Evolutionary conservation across 495 filamentous ascomycete genomes (phyloP).

Genomic region (Cudoniella acicularis): DNA sequence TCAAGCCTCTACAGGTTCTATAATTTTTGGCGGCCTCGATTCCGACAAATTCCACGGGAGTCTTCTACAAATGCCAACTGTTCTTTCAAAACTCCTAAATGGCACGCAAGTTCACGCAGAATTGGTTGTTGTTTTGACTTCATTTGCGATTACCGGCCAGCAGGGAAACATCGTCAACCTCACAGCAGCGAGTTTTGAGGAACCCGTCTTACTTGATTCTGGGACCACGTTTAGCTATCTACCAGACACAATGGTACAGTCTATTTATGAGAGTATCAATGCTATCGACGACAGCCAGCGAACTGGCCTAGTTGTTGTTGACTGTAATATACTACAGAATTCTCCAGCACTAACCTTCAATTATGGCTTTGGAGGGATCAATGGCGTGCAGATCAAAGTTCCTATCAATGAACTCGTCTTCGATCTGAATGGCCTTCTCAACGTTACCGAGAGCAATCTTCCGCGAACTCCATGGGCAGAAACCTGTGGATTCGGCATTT

Average conservation of each 20-base stretch:
- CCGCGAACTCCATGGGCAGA: conserved; percentile 25
- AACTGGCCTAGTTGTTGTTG: conserved; percentile 41
- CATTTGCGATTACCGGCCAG: conserved; percentile 28
- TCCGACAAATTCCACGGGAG: conserved; percentile 75
- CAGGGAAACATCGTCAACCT: conserved; percentile 33
- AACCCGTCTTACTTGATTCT: conserved; percentile 78
- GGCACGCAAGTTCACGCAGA: conserved; percentile 12
- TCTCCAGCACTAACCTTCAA: conserved; percentile 53
- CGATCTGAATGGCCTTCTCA: conserved; percentile 37
- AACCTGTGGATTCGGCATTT: conserved; percentile 29
- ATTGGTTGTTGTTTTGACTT: conserved; percentile 62
- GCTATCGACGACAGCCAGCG: conserved; percentile 44
- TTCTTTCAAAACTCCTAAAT: not conserved
- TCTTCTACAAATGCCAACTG: conserved; percentile 68
- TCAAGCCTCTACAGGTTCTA: conserved; percentile 64
- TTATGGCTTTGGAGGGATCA: conserved; percentile 47
- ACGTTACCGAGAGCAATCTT: conserved; percentile 20
- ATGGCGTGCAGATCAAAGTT: conserved; percentile 60
- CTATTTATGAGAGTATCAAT: conserved; percentile 55
- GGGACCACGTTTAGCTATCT: conserved; percentile 81
- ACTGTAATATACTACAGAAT: conserved; percentile 47
- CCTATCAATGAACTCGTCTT: conserved; percentile 73
- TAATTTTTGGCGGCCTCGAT: conserved; percentile 91
- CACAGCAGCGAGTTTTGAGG: conserved; percentile 37
- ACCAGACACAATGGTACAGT: conserved; percentile 54